Base-by-base conservation (phyloP, 2,329 filamentous ascomycete genomes). In the Apiospora koreana region DNA sequence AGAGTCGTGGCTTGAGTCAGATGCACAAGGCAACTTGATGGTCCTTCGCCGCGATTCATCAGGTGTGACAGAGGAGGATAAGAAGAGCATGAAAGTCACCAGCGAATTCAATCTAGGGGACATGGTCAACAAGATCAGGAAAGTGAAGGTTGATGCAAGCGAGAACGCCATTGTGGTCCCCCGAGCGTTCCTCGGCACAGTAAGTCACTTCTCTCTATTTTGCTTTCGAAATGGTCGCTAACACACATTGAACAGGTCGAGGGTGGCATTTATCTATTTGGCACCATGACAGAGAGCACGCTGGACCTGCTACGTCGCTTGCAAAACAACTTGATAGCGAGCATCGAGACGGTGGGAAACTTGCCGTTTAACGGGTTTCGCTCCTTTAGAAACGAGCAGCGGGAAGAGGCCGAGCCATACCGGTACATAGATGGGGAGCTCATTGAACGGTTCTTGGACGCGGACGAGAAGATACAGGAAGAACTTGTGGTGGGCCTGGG, bases 381-480 rank as follows among this genome's bases (percentile, higher is more conserved):
- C n/a, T 92, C 92, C 0, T 97, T 95, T 83, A 90, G 90, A 72
- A 97, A 90, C 69, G 85, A 89, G 31, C 90, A 92, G 35, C 85
- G 91, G 23, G 89, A 93, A 71, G 88, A 89, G 0, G 91, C 93
- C 0, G 66, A 92, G 48, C 95, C 96, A 0, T 93, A 90, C 77
- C 87, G 95, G 1, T 98, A 98, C 76, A 89, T 99, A 16, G 96
- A 99, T 77, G 96, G 95, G 71, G 95, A 98, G 79, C 85, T 98
- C 76, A 86, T 99, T 16, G 95, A 98, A 82, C 82, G 89, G 68
- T 98, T 98, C 78, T 80, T 98, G 74, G 91, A 94, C 73, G 83
- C 93, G 73, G 85, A 88, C 64, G 89, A 91, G 69, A 83, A 84
- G 46, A 82, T 82, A 50, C 89, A 91, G 80, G 83, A 82, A 74